phyloP scores from a whole-genome alignment of 805 yeast genomes.

The Yarrowia alimentaria region DNA sequence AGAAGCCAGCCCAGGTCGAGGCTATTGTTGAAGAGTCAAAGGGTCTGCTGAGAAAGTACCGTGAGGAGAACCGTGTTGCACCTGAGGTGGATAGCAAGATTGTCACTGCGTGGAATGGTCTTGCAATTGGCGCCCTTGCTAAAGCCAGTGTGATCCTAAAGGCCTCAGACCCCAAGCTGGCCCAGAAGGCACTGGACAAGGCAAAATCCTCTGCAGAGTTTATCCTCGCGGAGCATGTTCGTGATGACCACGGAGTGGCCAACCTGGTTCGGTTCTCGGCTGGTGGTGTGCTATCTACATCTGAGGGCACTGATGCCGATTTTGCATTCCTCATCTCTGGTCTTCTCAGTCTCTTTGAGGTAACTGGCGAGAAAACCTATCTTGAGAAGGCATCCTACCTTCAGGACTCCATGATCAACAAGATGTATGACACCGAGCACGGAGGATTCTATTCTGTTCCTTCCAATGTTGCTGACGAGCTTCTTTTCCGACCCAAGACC shows the following conservation, averaged over 20 bases:
- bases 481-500: constrained; percentile 41
- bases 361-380: constrained; percentile 36
- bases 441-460: constrained; percentile 39
- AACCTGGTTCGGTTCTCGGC: constrained; percentile 33
- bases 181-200: constrained; percentile 32
- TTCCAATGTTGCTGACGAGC: constrained; percentile 31
- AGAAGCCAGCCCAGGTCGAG: constrained; percentile 32
- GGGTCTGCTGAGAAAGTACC: constrained; percentile 33
- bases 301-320: constrained; percentile 41
- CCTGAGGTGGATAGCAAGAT: constrained; percentile 41
- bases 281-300: constrained; percentile 26
- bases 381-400: constrained; percentile 38
- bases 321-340: constrained; percentile 42
- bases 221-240: constrained; percentile 30
- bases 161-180: constrained; percentile 29
- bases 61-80: constrained; percentile 33
- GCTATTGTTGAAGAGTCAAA: constrained; percentile 35
- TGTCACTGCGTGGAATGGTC: constrained; percentile 42
- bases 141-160: constrained; percentile 35
- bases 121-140: constrained; percentile 42
- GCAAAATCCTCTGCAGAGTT: constrained; percentile 37
- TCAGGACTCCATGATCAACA: constrained; percentile 38
- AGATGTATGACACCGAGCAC: constrained; percentile 39
- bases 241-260: constrained; percentile 32
- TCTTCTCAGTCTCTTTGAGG: constrained; percentile 40